A percentile compares a stretch with the other conserved stretches of the same genome.
Conservation (phyloP, 2,329 filamentous ascomycete species). For the Fonsecaea pedrosoi region DNA sequence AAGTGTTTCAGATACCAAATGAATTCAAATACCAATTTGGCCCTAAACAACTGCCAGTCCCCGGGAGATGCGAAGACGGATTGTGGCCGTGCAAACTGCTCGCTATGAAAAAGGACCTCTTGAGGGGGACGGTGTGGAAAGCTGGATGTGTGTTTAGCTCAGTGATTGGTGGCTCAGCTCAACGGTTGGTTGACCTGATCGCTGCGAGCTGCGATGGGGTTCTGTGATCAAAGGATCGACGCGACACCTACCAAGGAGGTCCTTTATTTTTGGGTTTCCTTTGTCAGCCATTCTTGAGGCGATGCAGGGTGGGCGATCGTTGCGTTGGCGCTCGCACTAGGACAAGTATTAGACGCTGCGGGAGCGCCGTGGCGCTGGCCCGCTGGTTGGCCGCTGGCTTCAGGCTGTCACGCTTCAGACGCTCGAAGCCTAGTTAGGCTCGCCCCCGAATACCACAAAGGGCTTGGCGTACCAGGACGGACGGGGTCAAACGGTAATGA, state of each 20-base stretch:
- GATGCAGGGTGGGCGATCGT: constrained; percentile 26
- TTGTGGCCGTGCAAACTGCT: constrained; percentile 1
- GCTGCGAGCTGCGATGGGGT: background rate
- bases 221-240: constrained; percentile 8
- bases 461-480: constrained; percentile 5
- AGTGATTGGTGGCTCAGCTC: background rate
- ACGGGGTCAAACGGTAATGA: constrained; percentile 22
- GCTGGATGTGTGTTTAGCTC: background rate
- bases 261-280: constrained; percentile 29
- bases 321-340: constrained; percentile 20
- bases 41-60: background rate
- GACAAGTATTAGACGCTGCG: constrained; percentile 8
- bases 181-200: constrained; percentile 7
- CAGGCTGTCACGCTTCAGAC: background rate
- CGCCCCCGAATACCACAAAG: constrained; percentile 22
- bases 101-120: background rate
- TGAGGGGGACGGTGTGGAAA: background rate
- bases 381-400: constrained; percentile 14
- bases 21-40: background rate
- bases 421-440: constrained; percentile 16
- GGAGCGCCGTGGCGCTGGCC: constrained; percentile 12
- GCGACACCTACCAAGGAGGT: background rate
- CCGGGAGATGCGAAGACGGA: background rate
- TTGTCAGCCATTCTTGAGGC: constrained; percentile 25
- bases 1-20: background rate